Evolutionary conservation across 768 basidiomycete species (phyloP), one percentile per base, ranked within the genome.

Genomic region (Chiua virens): DNA sequence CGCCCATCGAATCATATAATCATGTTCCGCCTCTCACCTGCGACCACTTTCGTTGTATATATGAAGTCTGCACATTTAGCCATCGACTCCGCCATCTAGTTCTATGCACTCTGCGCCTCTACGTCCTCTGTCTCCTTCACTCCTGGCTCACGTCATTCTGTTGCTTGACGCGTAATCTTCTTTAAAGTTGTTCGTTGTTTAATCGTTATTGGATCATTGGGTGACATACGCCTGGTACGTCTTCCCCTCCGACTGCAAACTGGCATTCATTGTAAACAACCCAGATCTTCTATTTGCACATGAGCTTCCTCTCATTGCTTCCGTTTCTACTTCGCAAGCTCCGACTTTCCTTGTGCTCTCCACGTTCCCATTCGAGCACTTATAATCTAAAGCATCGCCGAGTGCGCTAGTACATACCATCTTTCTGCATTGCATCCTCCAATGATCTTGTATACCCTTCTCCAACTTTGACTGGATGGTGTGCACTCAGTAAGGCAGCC

Each of bases 381-480:
- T 18, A 25, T 53, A 51, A 44, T 32, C 22, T 66, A 52, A 37
- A 45, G 23, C 45, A 41, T 27, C 23, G 49, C 59, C 42, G 18
- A 53, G 49, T 34, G 45, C 43, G 41, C 34, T 62, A 59, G 49
- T 55, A 36, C 52, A 50, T 54, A 44, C n/a, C 49, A 39, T 51
- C 43, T 51, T 21, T 20, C 46, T 52, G 21, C 43, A 48, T 46
- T 34, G 42, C 45, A 50, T 50, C 4, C 21, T 47, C 35, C 36
- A 52, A 52, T 18, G 27, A n/a, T 14, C 4, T 45, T 35, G 37
- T 37, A 38, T 49, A n/a, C 45, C 51, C 3, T 40, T 43, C 34
- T 34, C 30, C 22, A 32, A 18, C 30, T 27, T 21, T 21, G 11
- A 35, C 22, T 13, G 32, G 25, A 45, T 36, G 27, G 34, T 17